Percentiles rank a stretch among this genome's conserved stretches.
Conservation (phyloP, 2,329 filamentous ascomycete genomes). For the Phyllosticta ampelicida region DNA sequence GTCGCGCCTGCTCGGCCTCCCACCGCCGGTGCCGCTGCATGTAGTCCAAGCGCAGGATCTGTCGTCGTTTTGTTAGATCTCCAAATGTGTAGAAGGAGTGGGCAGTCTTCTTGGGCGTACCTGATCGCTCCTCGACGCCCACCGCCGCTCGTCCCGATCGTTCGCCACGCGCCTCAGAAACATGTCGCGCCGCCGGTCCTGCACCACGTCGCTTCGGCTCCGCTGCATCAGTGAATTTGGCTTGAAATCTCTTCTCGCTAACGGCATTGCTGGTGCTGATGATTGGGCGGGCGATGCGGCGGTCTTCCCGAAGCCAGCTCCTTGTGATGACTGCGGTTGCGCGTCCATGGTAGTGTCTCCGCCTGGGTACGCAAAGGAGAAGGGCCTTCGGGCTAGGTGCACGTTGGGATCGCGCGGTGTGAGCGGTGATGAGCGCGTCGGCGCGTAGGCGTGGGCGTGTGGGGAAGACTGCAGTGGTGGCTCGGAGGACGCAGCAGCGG, state of each 20-base stretch:
- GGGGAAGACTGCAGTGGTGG: background rate
- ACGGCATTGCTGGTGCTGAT: background rate
- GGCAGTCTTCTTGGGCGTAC: constrained; percentile 20
- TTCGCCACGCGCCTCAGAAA: constrained; percentile 53
- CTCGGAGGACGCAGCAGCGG: background rate
- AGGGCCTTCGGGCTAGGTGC: background rate
- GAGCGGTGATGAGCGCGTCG: constrained; percentile 10
- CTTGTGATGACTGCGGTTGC: background rate
- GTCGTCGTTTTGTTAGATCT: background rate
- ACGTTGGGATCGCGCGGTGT: constrained; percentile 5
- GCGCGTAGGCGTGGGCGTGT: constrained; percentile 8
- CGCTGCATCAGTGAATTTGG: constrained; percentile 52
- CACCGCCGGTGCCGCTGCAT: constrained; percentile 32
- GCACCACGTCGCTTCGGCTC: constrained; percentile 41
- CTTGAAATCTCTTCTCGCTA: constrained; percentile 34
- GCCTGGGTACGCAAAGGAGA: background rate
- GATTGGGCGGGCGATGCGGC: constrained; percentile 39
- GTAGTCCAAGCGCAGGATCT: constrained; percentile 40
- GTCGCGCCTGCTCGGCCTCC: constrained; percentile 33
- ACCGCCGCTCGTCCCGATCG: constrained; percentile 35
- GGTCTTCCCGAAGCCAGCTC: background rate
- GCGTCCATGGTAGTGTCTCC: constrained; percentile 1
- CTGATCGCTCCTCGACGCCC: constrained; percentile 36
- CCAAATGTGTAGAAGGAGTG: background rate
- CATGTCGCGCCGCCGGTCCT: constrained; percentile 53